Evolutionary conservation across 208 protist species (phyloP), one percentile per base, ranked within the genome.

Genomic region (Trypanosoma mega): DNA sequence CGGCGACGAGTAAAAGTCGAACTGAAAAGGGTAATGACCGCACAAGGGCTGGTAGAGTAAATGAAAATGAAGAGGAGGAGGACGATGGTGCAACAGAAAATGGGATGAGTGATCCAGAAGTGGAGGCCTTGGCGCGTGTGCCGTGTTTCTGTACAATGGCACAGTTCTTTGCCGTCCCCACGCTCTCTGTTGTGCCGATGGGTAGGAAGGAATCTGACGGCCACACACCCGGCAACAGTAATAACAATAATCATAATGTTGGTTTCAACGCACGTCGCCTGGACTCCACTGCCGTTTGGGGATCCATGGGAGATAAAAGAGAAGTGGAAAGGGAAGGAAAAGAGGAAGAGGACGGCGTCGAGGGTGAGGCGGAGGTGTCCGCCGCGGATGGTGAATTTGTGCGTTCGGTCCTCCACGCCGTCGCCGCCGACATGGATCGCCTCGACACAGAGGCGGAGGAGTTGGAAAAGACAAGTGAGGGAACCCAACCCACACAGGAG

Each of bases 401-500:
- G 21, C 52, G 41, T 18, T 30, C n/a, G 16, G 33, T 47, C 14
- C 45, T 68, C 4, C n/a, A 60, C 14, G 45, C 34, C 45, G 29
- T 33, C 18, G 53, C 62, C 16, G 26, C 52, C 6, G 41, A 58
- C 12, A n/a, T 68, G 34, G 45, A 60, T 27, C 21, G 8, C 12
- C 60, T 69, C 14, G 43, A 44, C 2, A 12, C 27, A 6, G 37
- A 48, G 23, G 31, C 14, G 4, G 43, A 64, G 45, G 34, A 59
- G 20, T 63, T 54, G 7, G 49, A 47, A 33, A 30, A 55, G 11
- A 49, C 36, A 8, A 27, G 30, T 48, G 58, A 70, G 18, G 61
- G 12, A 12, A 51, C 36, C n/a, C 46, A n/a, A n/a, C n/a, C n/a
- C n/a, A n/a, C n/a, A n/a, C n/a, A 61, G 5, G 74, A 58, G 12